phyloP scores from a whole-genome alignment of 108 stramenopile genomes.

The Fragilaria crotonensis region DNA sequence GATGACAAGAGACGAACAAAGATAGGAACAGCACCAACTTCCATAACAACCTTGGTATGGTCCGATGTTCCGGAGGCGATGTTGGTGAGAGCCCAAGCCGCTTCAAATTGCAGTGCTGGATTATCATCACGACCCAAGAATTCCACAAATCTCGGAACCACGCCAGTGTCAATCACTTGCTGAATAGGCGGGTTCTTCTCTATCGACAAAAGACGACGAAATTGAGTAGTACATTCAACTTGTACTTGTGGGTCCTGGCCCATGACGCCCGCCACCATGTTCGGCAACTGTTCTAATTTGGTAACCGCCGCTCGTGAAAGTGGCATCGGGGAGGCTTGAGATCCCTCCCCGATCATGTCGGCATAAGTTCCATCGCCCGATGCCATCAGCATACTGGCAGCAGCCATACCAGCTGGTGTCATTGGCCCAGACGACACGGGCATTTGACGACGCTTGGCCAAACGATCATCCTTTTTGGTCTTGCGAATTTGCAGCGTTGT shows the following conservation, averaged over 20 bases:
- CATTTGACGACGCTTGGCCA: slow-evolving; percentile 93
- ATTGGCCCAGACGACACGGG: slow-evolving; percentile 25
- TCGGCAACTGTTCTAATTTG: slow-evolving; percentile 79
- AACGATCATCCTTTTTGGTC: slow-evolving; percentile 92
- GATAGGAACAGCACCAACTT: slow-evolving; percentile 96
- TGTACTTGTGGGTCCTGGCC: slow-evolving; percentile 78
- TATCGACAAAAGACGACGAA: slow-evolving; percentile 90
- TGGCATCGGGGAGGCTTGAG: slow-evolving; percentile 7
- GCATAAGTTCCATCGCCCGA: slow-evolving; percentile 53
- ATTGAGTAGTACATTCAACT: slow-evolving; percentile 90
- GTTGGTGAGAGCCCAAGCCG: slow-evolving; percentile 99
- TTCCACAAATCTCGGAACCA: slow-evolving; percentile 94
- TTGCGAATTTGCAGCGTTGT: slow-evolving; percentile 97
- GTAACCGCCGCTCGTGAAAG: background rate
- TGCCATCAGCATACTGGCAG: slow-evolving; percentile 66
- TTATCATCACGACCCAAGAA: slow-evolving; percentile 90
- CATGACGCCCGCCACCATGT: slow-evolving; percentile 87
- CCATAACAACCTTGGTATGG: slow-evolving; percentile 96
- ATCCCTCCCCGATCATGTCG: slow-evolving; percentile 20
- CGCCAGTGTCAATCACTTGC: slow-evolving; percentile 93
- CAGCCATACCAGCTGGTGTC: slow-evolving; percentile 67
- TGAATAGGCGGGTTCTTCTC: slow-evolving; percentile 99
- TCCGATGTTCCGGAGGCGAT: slow-evolving; percentile 97
- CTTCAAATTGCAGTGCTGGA: slow-evolving; percentile 97
- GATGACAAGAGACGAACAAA: slow-evolving; percentile 84